Conservation (phyloP, 176 grass and related monocot genomes). For the Saccharum spontaneum region DNA sequence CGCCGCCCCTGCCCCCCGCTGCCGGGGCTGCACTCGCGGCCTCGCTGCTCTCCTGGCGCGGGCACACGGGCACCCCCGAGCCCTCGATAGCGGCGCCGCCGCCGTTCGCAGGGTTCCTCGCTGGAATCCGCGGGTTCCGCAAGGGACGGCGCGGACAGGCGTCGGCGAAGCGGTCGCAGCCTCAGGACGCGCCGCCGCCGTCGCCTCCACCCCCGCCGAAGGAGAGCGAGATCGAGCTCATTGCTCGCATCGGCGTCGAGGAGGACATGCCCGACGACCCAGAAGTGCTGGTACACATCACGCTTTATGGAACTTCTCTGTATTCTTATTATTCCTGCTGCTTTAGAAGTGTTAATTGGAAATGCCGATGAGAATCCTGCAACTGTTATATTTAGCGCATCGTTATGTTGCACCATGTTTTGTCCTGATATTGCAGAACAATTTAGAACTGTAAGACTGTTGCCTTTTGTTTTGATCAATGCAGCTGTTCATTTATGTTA, state of each 20-base stretch:
- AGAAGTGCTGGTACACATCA: conserved; percentile 77
- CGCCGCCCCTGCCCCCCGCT: conserved; percentile 2
- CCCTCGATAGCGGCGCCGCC: background rate
- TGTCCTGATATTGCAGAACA: background rate
- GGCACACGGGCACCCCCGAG: conserved; percentile 43
- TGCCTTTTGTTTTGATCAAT: background rate
- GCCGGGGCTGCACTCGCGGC: conserved; percentile 9
- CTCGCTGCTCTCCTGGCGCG: conserved; percentile 39
- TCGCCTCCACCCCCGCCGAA: conserved; percentile 53
- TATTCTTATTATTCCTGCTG: background rate
- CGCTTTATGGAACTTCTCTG: background rate
- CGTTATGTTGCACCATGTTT: background rate
- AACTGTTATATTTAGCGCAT: background rate
- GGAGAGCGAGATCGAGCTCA: conserved; percentile 79
- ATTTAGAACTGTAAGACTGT: background rate
- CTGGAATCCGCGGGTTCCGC: conserved; percentile 63
- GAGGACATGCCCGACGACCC: conserved; percentile 72
- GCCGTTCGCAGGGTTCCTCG: conserved; percentile 46
- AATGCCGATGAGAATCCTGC: background rate
- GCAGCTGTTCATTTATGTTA: background rate
- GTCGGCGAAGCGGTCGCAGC: conserved; percentile 52
- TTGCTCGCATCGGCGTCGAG: conserved; percentile 63
- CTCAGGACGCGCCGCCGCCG: conserved; percentile 25
- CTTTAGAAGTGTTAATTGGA: conserved; percentile 3
- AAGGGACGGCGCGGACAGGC: conserved; percentile 47